phyloP scores from a whole-genome alignment of 129 eudicot species.

The Solidago caesia region DNA sequence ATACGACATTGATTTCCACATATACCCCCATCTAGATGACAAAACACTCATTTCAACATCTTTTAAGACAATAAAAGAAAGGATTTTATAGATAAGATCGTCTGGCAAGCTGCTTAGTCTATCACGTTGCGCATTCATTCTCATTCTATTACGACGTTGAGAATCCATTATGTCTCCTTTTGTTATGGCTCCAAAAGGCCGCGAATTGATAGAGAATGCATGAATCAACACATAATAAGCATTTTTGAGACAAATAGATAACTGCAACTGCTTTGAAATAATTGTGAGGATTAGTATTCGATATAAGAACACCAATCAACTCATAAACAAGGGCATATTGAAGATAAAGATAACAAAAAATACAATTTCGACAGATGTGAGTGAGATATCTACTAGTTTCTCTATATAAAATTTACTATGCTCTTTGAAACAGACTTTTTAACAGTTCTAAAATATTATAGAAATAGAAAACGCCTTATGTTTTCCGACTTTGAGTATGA shows the following conservation, averaged over 20 bases:
- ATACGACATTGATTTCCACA: slow-evolving; percentile 5
- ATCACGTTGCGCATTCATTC: neutral
- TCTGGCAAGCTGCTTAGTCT: slow-evolving; percentile 10
- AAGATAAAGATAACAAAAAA: no score
- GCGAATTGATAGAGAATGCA: neutral
- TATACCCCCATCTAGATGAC: slow-evolving; percentile 6
- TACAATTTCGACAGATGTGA: no score
- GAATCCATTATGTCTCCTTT: neutral
- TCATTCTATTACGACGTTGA: neutral
- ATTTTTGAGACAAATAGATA: neutral
- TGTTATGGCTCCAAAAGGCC: neutral
- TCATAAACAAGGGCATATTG: no score
- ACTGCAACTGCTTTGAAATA: no score
- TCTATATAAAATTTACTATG: no score
- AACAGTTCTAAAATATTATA: no score
- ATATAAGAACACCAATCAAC: no score
- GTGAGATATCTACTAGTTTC: no score
- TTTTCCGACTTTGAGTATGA: no score
- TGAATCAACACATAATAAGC: neutral
- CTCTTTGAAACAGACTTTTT: no score
- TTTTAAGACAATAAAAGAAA: neutral
- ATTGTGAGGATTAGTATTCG: no score
- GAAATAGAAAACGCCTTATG: no score
- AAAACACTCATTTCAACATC: neutral
- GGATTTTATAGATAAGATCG: neutral